Conservation (phyloP, 345 rosid genomes). For the Lepidium didymum region DNA sequence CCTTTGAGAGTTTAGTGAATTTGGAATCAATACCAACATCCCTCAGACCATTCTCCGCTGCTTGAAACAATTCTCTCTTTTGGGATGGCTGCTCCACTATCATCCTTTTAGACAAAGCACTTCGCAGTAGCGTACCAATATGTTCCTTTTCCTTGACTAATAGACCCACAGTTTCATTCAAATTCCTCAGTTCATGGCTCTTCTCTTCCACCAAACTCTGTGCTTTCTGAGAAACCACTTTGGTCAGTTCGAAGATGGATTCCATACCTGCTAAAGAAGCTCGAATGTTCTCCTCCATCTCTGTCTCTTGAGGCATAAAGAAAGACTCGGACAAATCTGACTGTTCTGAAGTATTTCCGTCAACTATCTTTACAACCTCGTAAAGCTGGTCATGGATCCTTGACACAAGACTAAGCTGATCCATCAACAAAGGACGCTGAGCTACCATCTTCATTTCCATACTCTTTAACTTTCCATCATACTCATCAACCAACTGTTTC, state of each 20-base stretch:
- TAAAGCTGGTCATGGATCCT: slow-evolving; percentile 67
- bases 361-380: slow-evolving; percentile 51
- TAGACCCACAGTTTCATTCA: slow-evolving; percentile 61
- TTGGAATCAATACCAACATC: slow-evolving; percentile 69
- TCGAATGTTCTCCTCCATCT: slow-evolving; percentile 73
- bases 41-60: slow-evolving; percentile 80
- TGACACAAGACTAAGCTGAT: slow-evolving; percentile 79
- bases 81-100: slow-evolving; percentile 47
- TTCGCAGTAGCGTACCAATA: slow-evolving; percentile 73
- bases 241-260: slow-evolving; percentile 62
- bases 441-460: slow-evolving; percentile 56
- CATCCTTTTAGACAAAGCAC: slow-evolving; percentile 79
- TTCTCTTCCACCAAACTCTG: slow-evolving; percentile 59
- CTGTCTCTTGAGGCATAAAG: slow-evolving; percentile 81
- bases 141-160: slow-evolving; percentile 86
- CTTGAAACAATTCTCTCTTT: slow-evolving; percentile 60
- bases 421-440: slow-evolving; percentile 68
- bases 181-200: slow-evolving; percentile 48
- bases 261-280: slow-evolving; percentile 95
- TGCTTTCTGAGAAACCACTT: slow-evolving; percentile 55
- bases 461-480: slow-evolving; percentile 60
- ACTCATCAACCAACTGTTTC: slow-evolving; percentile 60
- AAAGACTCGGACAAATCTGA: slow-evolving; percentile 74
- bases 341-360: slow-evolving; percentile 50
- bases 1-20: slow-evolving; percentile 40